Evolutionary conservation across 305 asterid species (phyloP).

Genomic region (Fraxinus sp.): DNA sequence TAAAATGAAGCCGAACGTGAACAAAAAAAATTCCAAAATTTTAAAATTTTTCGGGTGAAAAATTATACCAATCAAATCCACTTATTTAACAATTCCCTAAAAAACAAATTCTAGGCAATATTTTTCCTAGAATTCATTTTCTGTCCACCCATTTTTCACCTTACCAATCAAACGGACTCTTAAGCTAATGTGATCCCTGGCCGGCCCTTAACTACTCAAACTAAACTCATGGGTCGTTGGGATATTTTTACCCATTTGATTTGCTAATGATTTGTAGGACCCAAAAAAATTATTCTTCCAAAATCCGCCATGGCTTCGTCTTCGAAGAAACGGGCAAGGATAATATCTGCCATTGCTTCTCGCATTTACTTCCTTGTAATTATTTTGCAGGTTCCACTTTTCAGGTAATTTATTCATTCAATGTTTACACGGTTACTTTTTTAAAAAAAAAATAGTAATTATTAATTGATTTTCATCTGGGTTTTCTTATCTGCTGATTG

Average conservation of each 20-base stretch:
- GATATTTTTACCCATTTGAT: background rate
- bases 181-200: background rate
- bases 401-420: slow-evolving; percentile 43
- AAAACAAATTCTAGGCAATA: no score
- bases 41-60: no score
- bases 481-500: background rate
- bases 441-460: background rate
- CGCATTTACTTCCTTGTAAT: slow-evolving; percentile 49
- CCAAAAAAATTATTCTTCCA: background rate
- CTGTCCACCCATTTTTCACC: no score
- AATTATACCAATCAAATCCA: no score
- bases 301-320: slow-evolving; percentile 42
- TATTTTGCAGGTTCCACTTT: slow-evolving; percentile 65
- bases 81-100: no score
- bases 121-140: no score
- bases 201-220: background rate
- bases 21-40: no score
- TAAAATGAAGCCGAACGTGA: no score
- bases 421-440: background rate
- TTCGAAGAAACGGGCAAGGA: slow-evolving; percentile 53
- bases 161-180: no score
- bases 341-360: slow-evolving; percentile 43
- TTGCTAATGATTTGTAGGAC: background rate
- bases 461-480: background rate
- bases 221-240: background rate